phyloP scores from a whole-genome alignment of 176 grass and related monocot species.

The Olyra latifolia region DNA sequence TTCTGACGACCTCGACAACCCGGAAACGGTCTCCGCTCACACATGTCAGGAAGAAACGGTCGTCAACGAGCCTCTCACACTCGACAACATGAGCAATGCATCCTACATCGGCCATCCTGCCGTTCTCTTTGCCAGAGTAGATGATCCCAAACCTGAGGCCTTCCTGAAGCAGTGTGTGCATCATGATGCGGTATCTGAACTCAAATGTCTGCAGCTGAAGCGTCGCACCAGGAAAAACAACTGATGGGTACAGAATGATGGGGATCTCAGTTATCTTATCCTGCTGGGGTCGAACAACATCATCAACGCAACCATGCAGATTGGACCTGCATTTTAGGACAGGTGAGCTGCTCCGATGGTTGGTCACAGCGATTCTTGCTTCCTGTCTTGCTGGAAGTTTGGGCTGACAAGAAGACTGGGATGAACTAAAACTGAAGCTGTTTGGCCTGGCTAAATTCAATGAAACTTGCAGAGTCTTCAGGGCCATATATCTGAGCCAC shows the following conservation, averaged over 20 bases:
- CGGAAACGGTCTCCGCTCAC: conserved; percentile 73
- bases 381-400: neutral
- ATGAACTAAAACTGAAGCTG: neutral
- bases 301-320: conserved; percentile 9
- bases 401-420: neutral
- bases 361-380: neutral
- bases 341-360: neutral
- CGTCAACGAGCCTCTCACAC: conserved; percentile 66
- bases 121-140: neutral
- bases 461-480: conserved; percentile 34
- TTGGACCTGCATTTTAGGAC: conserved; percentile 37
- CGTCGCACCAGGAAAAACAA: conserved; percentile 64
- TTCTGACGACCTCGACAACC: conserved; percentile 51
- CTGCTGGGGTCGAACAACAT: conserved; percentile 1
- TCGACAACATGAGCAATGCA: conserved; percentile 71
- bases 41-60: conserved; percentile 84
- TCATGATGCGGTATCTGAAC: conserved; percentile 95
- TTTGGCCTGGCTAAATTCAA: conserved; percentile 7
- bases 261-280: conserved; percentile 60
- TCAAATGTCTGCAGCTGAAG: conserved; percentile 78
- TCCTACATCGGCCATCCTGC: conserved; percentile 46
- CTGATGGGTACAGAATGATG: conserved; percentile 54
- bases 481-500: conserved; percentile 26
- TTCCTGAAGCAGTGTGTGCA: conserved; percentile 73
- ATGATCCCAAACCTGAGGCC: conserved; percentile 50